Conservation (phyloP, 208 protist species). For the Endotrypanum monterogeii region DNA sequence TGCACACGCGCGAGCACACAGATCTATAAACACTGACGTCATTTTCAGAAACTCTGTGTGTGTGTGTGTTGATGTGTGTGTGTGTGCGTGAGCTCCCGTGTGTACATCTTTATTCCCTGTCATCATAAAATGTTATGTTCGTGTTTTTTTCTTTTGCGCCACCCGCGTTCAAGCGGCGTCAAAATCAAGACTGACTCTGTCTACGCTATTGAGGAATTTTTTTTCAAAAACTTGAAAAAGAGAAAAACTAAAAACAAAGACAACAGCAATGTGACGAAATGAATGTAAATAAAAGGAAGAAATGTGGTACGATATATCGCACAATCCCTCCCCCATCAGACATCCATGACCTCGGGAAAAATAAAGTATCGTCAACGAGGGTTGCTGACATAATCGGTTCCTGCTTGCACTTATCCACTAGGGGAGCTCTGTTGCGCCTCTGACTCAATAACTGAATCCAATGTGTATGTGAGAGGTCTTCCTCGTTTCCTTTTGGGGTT, state of each 20-base stretch:
- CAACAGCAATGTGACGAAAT: neutral
- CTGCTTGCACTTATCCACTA: neutral
- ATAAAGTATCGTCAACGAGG: too few relatives aligned
- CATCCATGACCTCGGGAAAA: neutral
- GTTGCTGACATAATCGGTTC: neutral
- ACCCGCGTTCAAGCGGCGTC: too few relatives aligned
- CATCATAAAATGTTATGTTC: too few relatives aligned
- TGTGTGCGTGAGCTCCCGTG: too few relatives aligned
- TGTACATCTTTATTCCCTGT: too few relatives aligned
- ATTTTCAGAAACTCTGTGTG: too few relatives aligned
- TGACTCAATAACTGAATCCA: neutral
- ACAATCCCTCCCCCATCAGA: neutral
- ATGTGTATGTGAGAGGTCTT: too few relatives aligned
- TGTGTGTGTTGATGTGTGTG: too few relatives aligned
- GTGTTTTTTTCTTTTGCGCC: too few relatives aligned
- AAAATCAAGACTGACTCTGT: neutral
- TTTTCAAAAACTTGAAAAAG: neutral
- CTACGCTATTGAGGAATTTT: neutral
- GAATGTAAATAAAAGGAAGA: too few relatives aligned
- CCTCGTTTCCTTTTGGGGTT: neutral
- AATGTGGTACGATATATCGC: neutral
- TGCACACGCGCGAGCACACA: too few relatives aligned
- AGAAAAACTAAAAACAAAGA: neutral
- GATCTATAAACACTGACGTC: too few relatives aligned
- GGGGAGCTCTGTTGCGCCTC: neutral